phyloP scores from a whole-genome alignment of 176 grass and related monocot genomes.

The Secale cereale region DNA sequence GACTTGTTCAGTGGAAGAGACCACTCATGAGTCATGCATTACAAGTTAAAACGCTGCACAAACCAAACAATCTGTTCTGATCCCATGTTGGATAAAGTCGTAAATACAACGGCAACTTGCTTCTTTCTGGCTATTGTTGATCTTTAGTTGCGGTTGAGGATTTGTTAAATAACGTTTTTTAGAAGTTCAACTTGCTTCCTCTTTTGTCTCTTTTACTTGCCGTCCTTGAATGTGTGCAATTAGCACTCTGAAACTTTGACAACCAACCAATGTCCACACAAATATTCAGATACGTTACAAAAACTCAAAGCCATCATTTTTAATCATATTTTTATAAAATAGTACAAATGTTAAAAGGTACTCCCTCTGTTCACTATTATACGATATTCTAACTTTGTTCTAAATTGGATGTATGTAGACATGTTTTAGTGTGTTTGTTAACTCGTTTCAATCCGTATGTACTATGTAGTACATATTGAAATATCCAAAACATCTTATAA shows the following conservation, averaged over 20 bases:
- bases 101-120: background rate
- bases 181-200: slow-evolving; percentile 8
- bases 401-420: no score
- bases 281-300: background rate
- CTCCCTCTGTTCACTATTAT: no score
- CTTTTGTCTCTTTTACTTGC: background rate
- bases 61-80: slow-evolving; percentile 5
- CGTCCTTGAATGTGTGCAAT: background rate
- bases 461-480: no score
- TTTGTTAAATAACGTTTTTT: background rate
- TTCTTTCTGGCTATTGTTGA: background rate
- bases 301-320: background rate
- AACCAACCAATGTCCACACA: background rate
- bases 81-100: background rate
- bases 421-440: no score
- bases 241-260: background rate
- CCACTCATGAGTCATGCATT: background rate
- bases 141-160: background rate
- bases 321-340: slow-evolving; percentile 18
- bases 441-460: no score
- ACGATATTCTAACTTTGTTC: no score
- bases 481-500: no score
- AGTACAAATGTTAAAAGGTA: background rate
- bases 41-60: slow-evolving; percentile 4
- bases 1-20: background rate